phyloP scores from a whole-genome alignment of 108 stramenopile genomes.

The Fragilariopsis cylindrus region DNA sequence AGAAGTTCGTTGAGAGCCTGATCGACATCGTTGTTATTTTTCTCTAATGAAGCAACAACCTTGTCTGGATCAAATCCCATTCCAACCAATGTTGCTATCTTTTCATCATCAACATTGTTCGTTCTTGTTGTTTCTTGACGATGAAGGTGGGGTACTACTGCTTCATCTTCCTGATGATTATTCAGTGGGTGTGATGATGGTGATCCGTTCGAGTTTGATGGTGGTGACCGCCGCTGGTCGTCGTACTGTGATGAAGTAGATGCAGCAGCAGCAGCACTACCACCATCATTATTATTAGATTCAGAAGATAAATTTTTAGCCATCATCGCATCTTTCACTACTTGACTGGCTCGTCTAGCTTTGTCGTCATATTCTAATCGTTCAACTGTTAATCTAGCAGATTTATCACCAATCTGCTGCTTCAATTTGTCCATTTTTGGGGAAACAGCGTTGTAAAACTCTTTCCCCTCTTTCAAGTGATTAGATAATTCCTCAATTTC shows the following conservation, averaged over 20 bases:
- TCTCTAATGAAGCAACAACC: conserved; percentile 50
- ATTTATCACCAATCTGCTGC: conserved; percentile 46
- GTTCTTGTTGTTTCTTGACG: not conserved
- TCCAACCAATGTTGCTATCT: conserved; percentile 54
- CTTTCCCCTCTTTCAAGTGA: conserved; percentile 54
- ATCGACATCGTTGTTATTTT: conserved; percentile 58
- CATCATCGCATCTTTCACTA: conserved; percentile 49
- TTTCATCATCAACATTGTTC: conserved; percentile 53
- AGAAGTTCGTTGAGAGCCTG: conserved; percentile 58
- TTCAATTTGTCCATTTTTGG: conserved; percentile 49
- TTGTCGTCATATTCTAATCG: conserved; percentile 56
- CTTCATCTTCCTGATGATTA: not conserved
- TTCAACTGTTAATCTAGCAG: conserved; percentile 47
- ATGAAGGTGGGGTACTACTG: conserved; percentile 1
- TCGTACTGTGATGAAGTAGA: not conserved
- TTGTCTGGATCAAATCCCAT: conserved; percentile 67
- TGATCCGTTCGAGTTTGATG: not conserved
- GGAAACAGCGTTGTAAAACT: conserved; percentile 49
- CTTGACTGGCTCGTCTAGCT: conserved; percentile 29
- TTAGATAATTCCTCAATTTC: conserved; percentile 52
- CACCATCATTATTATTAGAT: not conserved
- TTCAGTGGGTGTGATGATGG: not conserved
- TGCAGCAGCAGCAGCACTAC: conserved; percentile 13
- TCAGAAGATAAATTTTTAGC: conserved; percentile 33
- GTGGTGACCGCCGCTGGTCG: not conserved